Conservation (phyloP, 1,284 basidiomycete species). For the Naganishia sp. region DNA sequence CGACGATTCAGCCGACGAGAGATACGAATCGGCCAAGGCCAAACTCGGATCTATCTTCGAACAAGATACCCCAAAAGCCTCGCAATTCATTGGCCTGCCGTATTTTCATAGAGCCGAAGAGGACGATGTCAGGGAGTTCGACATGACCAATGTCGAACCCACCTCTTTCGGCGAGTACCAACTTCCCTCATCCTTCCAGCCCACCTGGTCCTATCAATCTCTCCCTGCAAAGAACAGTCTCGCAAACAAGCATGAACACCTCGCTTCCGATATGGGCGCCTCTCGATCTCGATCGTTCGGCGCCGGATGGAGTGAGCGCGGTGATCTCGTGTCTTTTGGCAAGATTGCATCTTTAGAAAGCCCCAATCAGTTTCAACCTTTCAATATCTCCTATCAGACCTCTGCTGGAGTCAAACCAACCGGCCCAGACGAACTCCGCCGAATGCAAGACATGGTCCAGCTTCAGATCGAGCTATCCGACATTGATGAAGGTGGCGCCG, state of each 20-base stretch:
- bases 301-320: slow-evolving; percentile 33
- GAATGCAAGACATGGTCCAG: slow-evolving; percentile 69
- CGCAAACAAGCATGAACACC: slow-evolving; percentile 24
- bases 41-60: slow-evolving; percentile 11
- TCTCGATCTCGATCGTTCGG: slow-evolving; percentile 29
- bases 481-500: slow-evolving; percentile 62
- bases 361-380: slow-evolving; percentile 37
- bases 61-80: slow-evolving; percentile 21
- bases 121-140: slow-evolving; percentile 66
- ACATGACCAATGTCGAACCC: slow-evolving; percentile 43
- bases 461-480: slow-evolving; percentile 76
- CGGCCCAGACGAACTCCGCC: slow-evolving; percentile 33
- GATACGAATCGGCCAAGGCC: slow-evolving; percentile 8
- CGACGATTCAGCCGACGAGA: slow-evolving; percentile 32
- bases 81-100: slow-evolving; percentile 39
- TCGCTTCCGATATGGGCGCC: slow-evolving; percentile 16
- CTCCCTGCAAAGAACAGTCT: slow-evolving; percentile 34
- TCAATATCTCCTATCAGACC: slow-evolving; percentile 39
- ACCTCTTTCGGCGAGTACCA: slow-evolving; percentile 28
- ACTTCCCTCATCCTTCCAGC: slow-evolving; percentile 33
- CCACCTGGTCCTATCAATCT: slow-evolving; percentile 35
- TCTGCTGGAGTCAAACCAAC: slow-evolving; percentile 30
- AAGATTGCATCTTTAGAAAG: slow-evolving; percentile 19
- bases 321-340: slow-evolving; percentile 57
- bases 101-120: slow-evolving; percentile 66